Percentiles rank a stretch among this genome's conserved stretches.
Evolutionary conservation across 2,329 filamentous ascomycete species (phyloP).

Genomic region (Thelonectria rubi): DNA sequence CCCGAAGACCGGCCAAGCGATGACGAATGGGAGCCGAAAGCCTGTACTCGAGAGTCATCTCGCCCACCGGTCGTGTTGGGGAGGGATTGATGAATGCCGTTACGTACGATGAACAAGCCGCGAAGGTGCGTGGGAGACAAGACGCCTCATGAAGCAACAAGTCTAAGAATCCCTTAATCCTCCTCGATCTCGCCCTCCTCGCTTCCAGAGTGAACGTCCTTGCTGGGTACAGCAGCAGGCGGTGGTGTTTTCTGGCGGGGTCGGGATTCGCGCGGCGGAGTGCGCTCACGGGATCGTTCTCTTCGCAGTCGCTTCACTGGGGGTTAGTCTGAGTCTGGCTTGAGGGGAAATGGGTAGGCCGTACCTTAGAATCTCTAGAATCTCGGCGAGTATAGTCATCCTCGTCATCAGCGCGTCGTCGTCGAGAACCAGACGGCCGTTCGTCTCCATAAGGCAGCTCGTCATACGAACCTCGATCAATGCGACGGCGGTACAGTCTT

Average conservation of each 20-base stretch:
- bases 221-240: slow-evolving; percentile 44
- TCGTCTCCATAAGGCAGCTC: slow-evolving; percentile 92
- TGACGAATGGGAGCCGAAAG: slow-evolving; percentile 23
- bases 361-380: slow-evolving; percentile 74
- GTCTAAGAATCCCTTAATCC: slow-evolving; percentile 44
- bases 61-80: slow-evolving; percentile 36
- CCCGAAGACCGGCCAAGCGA: slow-evolving; percentile 12
- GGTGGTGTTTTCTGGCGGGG: slow-evolving; percentile 68
- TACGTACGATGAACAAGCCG: slow-evolving; percentile 41
- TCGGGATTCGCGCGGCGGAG: slow-evolving; percentile 65
- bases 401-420: slow-evolving; percentile 82
- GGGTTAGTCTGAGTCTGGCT: slow-evolving; percentile 40
- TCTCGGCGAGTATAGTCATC: slow-evolving; percentile 72
- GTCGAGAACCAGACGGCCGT: slow-evolving; percentile 70
- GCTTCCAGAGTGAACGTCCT: slow-evolving; percentile 76
- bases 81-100: slow-evolving; percentile 37
- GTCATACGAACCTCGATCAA: slow-evolving; percentile 79
- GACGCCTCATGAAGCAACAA: slow-evolving; percentile 17
- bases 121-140: slow-evolving; percentile 22
- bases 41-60: slow-evolving; percentile 45
- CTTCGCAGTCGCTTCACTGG: slow-evolving; percentile 62
- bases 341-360: slow-evolving; percentile 15
- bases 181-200: slow-evolving; percentile 99
- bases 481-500: slow-evolving; percentile 82
- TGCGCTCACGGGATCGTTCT: slow-evolving; percentile 68